Percentiles rank a stretch among this genome's conserved stretches.
Evolutionary conservation across 208 protist genomes (phyloP).

Genomic region (Acanthamoeba royreba): DNA sequence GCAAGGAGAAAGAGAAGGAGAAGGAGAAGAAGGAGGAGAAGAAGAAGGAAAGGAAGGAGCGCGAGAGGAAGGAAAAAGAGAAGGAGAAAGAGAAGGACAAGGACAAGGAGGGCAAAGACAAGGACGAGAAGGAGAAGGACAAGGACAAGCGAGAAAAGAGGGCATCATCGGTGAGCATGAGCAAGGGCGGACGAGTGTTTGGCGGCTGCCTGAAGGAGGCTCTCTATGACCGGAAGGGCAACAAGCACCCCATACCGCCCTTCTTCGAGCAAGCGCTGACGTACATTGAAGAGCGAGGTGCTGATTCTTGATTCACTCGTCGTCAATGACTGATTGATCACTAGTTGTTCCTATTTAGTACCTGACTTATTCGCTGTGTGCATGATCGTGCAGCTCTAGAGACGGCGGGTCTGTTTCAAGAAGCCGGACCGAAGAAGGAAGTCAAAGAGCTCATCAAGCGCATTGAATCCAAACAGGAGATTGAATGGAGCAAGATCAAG

Average conservation of each 20-base stretch:
- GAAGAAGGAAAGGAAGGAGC: background rate
- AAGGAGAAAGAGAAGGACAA: background rate
- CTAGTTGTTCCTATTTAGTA: background rate
- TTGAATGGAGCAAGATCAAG: slow-evolving; percentile 1
- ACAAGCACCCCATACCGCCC: background rate
- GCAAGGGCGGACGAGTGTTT: background rate
- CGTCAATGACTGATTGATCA: background rate
- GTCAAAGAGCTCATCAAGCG: background rate
- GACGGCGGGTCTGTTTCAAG: background rate
- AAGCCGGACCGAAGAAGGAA: background rate
- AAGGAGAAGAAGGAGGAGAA: slow-evolving; percentile 3
- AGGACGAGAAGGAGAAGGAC: no score
- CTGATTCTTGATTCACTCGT: no score
- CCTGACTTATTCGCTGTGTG: background rate
- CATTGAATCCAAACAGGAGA: background rate
- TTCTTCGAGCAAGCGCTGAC: background rate
- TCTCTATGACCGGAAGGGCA: background rate
- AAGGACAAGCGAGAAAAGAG: background rate
- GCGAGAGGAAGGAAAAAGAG: background rate
- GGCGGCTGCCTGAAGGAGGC: background rate
- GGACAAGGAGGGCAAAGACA: no score
- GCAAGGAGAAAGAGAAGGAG: background rate
- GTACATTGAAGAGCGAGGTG: background rate
- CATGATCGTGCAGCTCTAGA: background rate
- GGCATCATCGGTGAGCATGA: background rate